phyloP scores from a whole-genome alignment of 2,329 filamentous ascomycete genomes.

The Herpotrichia juniperi region DNA sequence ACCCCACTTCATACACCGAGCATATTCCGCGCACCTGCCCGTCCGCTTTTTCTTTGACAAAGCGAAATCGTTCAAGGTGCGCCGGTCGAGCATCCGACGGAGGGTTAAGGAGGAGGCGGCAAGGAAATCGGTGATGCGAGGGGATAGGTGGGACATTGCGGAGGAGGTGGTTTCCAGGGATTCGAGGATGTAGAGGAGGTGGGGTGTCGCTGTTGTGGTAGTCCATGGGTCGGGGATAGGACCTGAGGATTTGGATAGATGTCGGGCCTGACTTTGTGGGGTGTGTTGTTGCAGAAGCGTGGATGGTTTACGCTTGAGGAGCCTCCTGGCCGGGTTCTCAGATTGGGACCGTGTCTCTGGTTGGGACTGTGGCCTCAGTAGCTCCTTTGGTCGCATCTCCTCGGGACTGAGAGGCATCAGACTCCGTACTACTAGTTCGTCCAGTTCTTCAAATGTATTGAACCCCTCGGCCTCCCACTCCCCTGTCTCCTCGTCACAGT shows the following conservation, averaged over 20 bases:
- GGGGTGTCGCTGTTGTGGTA: constrained; percentile 3
- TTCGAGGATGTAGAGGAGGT: constrained; percentile 38
- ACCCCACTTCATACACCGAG: constrained; percentile 43
- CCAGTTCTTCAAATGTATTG: constrained; percentile 35
- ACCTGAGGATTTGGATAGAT: not conserved
- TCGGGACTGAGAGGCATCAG: constrained; percentile 23
- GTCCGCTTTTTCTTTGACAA: constrained; percentile 25
- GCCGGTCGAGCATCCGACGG: constrained; percentile 32
- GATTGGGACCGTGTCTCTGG: not conserved
- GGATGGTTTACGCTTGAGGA: constrained; percentile 21
- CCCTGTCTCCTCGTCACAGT: constrained; percentile 31
- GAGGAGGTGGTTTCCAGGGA: constrained; percentile 40
- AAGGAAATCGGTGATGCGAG: constrained; percentile 35
- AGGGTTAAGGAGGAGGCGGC: constrained; percentile 39
- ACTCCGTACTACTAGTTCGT: constrained; percentile 31
- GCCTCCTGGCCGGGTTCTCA: constrained; percentile 3
- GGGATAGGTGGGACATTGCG: constrained; percentile 29
- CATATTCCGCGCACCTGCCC: constrained; percentile 35
- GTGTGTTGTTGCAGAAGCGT: constrained; percentile 11
- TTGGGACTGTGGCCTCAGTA: not conserved
- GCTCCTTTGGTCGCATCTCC: not conserved
- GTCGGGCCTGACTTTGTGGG: not conserved
- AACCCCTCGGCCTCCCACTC: constrained; percentile 38
- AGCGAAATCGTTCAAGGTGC: constrained; percentile 27
- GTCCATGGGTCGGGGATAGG: too few species aligned